These are phyloP conservation scores for Phytophthora lateralis DNA, from an alignment of 352 stramenopile species.

Conservation along the genomic window DNA sequence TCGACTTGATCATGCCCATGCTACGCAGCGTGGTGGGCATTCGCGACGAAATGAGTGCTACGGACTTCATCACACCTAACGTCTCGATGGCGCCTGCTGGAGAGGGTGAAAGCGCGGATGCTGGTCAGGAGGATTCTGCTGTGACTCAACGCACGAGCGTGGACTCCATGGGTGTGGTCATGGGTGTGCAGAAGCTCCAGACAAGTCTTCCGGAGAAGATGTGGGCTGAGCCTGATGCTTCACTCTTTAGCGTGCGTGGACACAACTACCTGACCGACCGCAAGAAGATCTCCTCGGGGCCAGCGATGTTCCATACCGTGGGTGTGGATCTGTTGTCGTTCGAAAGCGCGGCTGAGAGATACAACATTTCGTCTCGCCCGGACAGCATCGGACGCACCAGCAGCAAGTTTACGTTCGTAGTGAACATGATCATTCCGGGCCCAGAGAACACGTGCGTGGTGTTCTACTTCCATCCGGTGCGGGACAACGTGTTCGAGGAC, in stretches of 20 bases:
- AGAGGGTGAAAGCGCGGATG: conserved; percentile 18
- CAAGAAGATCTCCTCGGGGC: conserved; percentile 84
- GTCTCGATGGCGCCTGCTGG: conserved; percentile 57
- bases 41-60: conserved; percentile 83
- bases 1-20: conserved; percentile 87
- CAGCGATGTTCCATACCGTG: conserved; percentile 79
- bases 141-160: conserved; percentile 49
- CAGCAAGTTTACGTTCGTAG: conserved; percentile 87
- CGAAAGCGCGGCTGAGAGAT: conserved; percentile 69
- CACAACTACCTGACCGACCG: conserved; percentile 90
- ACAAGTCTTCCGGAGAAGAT: conserved; percentile 82
- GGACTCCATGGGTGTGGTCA: conserved; percentile 63
- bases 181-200: conserved; percentile 70
- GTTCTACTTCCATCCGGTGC: conserved; percentile 86
- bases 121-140: conserved; percentile 19
- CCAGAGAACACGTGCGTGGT: conserved; percentile 82
- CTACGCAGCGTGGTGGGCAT: conserved; percentile 85
- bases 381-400: conserved; percentile 79
- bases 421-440: conserved; percentile 90
- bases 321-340: conserved; percentile 86
- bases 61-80: conserved; percentile 87
- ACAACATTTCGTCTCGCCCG: conserved; percentile 71
- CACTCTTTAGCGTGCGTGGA: conserved; percentile 83
- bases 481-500: conserved; percentile 87
- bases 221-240: conserved; percentile 84